These are phyloP conservation scores for Saprolegnia parasitica DNA, from an alignment of 352 stramenopile species.

Conservation along the genomic window DNA sequence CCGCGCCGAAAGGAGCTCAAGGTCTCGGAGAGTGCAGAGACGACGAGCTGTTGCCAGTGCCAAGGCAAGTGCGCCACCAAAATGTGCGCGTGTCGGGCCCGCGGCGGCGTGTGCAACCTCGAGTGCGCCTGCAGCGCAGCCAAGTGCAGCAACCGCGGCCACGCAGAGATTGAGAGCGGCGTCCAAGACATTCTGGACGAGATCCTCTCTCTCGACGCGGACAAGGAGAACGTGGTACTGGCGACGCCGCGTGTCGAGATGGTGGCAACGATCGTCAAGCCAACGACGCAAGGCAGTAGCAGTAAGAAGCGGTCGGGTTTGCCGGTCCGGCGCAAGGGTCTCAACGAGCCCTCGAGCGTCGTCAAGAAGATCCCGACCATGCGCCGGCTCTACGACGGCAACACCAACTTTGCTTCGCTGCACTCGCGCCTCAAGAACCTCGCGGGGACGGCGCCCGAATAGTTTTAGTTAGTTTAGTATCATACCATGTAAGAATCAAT, in stretches of 20 bases:
- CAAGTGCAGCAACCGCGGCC: conserved; percentile 55
- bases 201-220: neutral
- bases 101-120: conserved; percentile 39
- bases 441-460: too few species aligned
- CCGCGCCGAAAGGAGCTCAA: conserved; percentile 30
- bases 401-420: neutral
- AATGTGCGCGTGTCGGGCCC: conserved; percentile 53
- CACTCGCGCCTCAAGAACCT: neutral
- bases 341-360: neutral
- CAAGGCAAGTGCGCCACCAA: conserved; percentile 73
- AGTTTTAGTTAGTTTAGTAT: too few species aligned
- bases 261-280: neutral
- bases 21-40: conserved; percentile 32
- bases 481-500: too few species aligned
- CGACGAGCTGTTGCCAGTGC: conserved; percentile 51
- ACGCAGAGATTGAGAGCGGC: conserved; percentile 19
- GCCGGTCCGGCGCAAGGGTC: neutral
- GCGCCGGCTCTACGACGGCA: neutral
- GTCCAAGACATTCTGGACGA: conserved; percentile 4
- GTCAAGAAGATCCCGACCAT: neutral
- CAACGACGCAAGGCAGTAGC: neutral
- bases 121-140: conserved; percentile 51
- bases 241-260: neutral
- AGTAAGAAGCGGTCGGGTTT: neutral
- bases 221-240: conserved; percentile 7